Base-by-base conservation (phyloP, 768 basidiomycete genomes). In the Lactarius hengduanensis region DNA sequence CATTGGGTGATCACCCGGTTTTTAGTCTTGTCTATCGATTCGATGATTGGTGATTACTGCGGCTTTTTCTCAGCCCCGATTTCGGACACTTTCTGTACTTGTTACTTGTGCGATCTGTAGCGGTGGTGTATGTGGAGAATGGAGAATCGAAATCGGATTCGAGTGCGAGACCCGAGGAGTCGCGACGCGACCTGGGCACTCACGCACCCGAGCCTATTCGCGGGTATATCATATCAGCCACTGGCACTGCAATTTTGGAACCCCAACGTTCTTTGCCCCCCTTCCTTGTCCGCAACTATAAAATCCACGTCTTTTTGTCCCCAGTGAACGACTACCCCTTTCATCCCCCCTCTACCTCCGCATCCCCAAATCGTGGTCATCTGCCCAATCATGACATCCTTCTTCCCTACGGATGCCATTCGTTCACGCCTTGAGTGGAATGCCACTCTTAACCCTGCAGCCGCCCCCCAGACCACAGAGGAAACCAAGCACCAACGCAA, bases 401-500 rank as follows among this genome's bases (percentile, higher is more conserved):
- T 60, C 50, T 54, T 76, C 71, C 64, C 73, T 18, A 38, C 71
- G 53, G 57, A 70, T 26, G 36, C 64, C 55, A 74, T 87, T 74
- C 84, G 85, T 70, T 91, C 90, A 70, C 94, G 95, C 77, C 87
- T 98, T 77, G 90, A 94, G 78, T 98, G 96, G 96, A 88, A 89
- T 74, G 88, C 95, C 57, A 85, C 84, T 69, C 83, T 98, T 75
- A 88, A 82, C 78, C 88, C 93, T 57, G 79, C 86, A 62, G 83
- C 86, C 69, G 87, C 87, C 55, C 85, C 88, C 54, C 82, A 84
- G 45, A 86, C 90, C 66, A 89, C 86, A 5, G 86, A 92, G 66
- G 83, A 87, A 63, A 93, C 91, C 74, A 95, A 94, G 81, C 93
- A 81, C 77, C 79, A 88, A 72, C 91, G 96, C 80, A 99, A 98